Conservation (phyloP, 441 rosid species). For the Pelargonium australe region DNA sequence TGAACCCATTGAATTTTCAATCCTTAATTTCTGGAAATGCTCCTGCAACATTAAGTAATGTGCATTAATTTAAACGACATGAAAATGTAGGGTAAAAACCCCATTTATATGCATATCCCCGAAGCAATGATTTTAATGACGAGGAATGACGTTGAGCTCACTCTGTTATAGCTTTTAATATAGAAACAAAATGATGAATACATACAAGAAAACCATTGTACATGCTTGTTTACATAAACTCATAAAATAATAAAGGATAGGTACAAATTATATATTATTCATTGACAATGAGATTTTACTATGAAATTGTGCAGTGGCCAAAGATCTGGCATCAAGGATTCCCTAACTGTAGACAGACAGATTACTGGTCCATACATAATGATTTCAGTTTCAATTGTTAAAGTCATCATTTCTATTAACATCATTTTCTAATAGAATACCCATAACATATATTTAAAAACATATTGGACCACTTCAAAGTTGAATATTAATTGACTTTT, state of each 20-base stretch:
- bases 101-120: neutral
- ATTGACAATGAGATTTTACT: no score
- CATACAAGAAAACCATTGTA: neutral
- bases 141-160: neutral
- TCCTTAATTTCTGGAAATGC: slow-evolving; percentile 73
- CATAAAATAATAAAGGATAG: neutral
- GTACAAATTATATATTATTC: neutral
- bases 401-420: no score
- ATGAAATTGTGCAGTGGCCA: no score
- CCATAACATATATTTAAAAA: no score
- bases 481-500: no score
- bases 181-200: neutral
- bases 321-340: no score
- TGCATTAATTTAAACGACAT: neutral
- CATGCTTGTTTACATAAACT: neutral
- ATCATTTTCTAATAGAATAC: no score
- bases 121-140: neutral
- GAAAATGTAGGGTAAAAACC: neutral
- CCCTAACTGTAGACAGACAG: no score
- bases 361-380: no score
- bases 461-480: no score
- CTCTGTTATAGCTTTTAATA: neutral
- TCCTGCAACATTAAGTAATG: slow-evolving; percentile 40
- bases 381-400: no score
- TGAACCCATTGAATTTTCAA: slow-evolving; percentile 81